Evolutionary conservation across 1,284 basidiomycete genomes (phyloP).

Genomic region (Leccinum subspadiceum): DNA sequence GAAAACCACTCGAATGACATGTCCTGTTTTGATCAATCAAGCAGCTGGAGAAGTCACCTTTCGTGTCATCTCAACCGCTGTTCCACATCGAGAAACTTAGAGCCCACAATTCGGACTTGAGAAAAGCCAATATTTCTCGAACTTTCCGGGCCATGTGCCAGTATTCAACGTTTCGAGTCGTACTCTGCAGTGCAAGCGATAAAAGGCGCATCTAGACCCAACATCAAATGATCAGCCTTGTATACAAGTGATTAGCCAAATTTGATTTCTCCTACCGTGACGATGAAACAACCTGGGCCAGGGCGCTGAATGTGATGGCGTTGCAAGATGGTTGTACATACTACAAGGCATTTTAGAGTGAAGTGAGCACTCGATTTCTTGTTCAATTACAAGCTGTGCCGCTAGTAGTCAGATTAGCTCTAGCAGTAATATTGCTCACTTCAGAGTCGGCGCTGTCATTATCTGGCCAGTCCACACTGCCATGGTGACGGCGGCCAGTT

Average conservation of each 20-base stretch:
- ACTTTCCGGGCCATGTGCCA: not conserved
- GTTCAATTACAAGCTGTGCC: not conserved
- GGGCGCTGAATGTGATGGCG: not conserved
- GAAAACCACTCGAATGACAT: too few relatives aligned
- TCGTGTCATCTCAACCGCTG: too few relatives aligned
- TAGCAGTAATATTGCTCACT: too few relatives aligned
- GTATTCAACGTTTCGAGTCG: not conserved
- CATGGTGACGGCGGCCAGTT: too few relatives aligned
- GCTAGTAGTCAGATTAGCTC: not conserved
- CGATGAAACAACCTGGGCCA: not conserved
- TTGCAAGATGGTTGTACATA: not conserved
- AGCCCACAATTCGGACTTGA: too few relatives aligned
- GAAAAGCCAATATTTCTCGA: not conserved
- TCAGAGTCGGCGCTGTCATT: not conserved
- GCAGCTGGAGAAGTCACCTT: too few relatives aligned
- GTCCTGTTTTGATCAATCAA: too few relatives aligned
- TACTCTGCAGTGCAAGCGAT: not conserved
- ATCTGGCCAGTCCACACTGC: too few relatives aligned
- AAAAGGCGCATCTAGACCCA: not conserved
- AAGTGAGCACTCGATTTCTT: not conserved
- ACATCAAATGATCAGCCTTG: not conserved
- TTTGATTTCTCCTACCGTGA: not conserved
- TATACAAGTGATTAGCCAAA: not conserved
- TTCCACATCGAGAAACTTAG: too few relatives aligned
- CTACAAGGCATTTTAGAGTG: too few relatives aligned